These are phyloP conservation scores for Herpomyces periplanetae DNA, from an alignment of 2,329 filamentous ascomycete species.

Conservation along the genomic window DNA sequence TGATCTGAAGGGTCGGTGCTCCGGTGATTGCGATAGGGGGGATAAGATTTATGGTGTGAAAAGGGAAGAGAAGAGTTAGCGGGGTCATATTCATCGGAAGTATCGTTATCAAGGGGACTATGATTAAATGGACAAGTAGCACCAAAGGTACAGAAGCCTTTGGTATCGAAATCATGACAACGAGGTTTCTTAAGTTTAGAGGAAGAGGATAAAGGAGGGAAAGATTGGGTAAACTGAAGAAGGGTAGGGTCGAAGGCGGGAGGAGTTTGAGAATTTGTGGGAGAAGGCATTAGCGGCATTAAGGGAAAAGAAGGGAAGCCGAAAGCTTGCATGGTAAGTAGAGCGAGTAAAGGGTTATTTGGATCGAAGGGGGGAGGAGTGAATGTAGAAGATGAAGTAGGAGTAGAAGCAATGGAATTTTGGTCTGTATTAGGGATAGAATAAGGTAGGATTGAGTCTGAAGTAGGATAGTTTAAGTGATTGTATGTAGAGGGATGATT, in stretches of 20 bases:
- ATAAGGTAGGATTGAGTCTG: slow-evolving; percentile 6
- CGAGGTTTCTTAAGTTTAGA: slow-evolving; percentile 6
- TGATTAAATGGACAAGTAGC: slow-evolving; percentile 28
- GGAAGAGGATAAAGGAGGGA: slow-evolving; percentile 5
- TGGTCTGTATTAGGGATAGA: slow-evolving; percentile 5
- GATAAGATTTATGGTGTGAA: slow-evolving; percentile 5
- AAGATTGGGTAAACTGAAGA: slow-evolving; percentile 1
- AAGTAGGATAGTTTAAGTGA: slow-evolving; percentile 3
- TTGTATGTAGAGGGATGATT: neutral
- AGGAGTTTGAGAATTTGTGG: slow-evolving; percentile 2
- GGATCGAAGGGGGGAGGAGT: slow-evolving; percentile 17
- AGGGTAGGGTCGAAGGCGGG: slow-evolving; percentile 5
- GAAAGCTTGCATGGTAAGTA: slow-evolving; percentile 19
- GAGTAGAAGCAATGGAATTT: slow-evolving; percentile 8
- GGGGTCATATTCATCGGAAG: slow-evolving; percentile 17
- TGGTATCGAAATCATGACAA: slow-evolving; percentile 29
- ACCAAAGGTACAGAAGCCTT: slow-evolving; percentile 28
- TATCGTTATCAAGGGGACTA: slow-evolving; percentile 13
- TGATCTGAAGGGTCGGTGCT: slow-evolving; percentile 2
- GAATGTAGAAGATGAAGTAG: slow-evolving; percentile 11
- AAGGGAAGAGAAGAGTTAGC: slow-evolving; percentile 11
- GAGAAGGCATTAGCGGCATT: slow-evolving; percentile 9
- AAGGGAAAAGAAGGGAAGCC: slow-evolving; percentile 10
- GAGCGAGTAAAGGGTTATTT: slow-evolving; percentile 18
- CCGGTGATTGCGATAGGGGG: slow-evolving; percentile 5